Conservation (phyloP, 179 eudicot species). For the Drosera spatulata region DNA sequence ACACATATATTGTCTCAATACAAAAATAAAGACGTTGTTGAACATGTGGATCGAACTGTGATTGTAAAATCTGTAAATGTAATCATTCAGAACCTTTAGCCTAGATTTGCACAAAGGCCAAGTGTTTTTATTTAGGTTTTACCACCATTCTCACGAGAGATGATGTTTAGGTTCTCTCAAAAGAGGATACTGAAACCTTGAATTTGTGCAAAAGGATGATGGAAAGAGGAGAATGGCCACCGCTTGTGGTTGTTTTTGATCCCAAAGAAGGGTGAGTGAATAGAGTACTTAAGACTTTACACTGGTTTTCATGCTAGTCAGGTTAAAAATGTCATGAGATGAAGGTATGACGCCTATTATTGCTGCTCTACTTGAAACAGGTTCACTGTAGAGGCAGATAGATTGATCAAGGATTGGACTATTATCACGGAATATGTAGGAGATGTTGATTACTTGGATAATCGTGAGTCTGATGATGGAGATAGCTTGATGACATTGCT, state of each 20-base stretch:
- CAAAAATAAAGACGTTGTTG: too few relatives aligned
- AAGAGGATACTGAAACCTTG: conserved; percentile 59
- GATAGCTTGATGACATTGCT: conserved; percentile 97
- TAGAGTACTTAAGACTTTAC: too few relatives aligned
- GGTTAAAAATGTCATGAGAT: too few relatives aligned
- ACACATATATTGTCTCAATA: too few relatives aligned
- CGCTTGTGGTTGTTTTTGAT: conserved; percentile 86
- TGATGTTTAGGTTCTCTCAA: conserved; percentile 47
- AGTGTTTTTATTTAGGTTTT: too few relatives aligned
- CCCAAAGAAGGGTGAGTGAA: conserved; percentile 70
- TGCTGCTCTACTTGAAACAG: conserved; percentile 23
- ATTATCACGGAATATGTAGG: conserved; percentile 92
- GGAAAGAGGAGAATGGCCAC: conserved; percentile 96
- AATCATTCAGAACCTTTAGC: too few relatives aligned
- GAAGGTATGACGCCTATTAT: neutral
- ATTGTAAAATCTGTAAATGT: too few relatives aligned
- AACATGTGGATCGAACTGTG: too few relatives aligned
- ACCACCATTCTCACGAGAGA: neutral
- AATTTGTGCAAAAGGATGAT: conserved; percentile 72
- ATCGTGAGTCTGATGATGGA: conserved; percentile 80
- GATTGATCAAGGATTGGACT: conserved; percentile 60
- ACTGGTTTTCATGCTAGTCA: too few relatives aligned
- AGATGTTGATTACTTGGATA: conserved; percentile 78
- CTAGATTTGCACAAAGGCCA: too few relatives aligned
- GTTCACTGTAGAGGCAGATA: conserved; percentile 91